phyloP scores from a whole-genome alignment of 2,329 filamentous ascomycete species.

The Xylaria multiplex region DNA sequence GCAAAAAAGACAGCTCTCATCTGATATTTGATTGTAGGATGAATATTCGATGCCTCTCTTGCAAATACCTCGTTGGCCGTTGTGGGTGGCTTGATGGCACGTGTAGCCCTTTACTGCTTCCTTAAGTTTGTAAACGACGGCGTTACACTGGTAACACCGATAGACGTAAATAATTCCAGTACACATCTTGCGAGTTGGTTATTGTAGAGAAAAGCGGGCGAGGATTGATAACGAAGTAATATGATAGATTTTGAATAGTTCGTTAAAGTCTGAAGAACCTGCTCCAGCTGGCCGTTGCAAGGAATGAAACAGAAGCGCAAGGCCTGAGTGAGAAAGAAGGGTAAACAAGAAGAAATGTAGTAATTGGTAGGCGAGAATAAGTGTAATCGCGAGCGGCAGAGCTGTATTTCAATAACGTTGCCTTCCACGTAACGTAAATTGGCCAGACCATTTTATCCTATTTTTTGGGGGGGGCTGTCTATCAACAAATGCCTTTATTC shows the following conservation, averaged over 20 bases:
- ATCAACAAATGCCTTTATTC: not conserved
- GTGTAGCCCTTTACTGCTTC: constrained; percentile 35
- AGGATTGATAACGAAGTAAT: not conserved
- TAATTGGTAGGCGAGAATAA: not conserved
- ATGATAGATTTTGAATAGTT: not conserved
- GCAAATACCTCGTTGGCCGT: constrained; percentile 37
- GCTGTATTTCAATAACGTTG: constrained; percentile 7
- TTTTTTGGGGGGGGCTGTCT: constrained; percentile 9
- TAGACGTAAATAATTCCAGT: constrained; percentile 35
- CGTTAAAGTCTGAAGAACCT: constrained; percentile 16
- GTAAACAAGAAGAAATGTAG: not conserved
- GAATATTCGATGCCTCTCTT: constrained; percentile 37
- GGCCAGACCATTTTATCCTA: constrained; percentile 13
- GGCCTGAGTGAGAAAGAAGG: not conserved
- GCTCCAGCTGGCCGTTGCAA: constrained; percentile 13
- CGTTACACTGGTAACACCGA: constrained; percentile 37
- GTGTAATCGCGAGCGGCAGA: not conserved
- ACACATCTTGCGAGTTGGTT: constrained; percentile 38
- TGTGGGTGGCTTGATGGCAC: constrained; percentile 34
- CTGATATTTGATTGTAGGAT: constrained; percentile 25
- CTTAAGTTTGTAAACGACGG: constrained; percentile 27
- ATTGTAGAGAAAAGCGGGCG: not conserved
- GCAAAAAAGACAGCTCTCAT: constrained; percentile 41
- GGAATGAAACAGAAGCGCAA: constrained; percentile 10
- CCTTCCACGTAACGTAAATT: not conserved